Conservation (phyloP, 305 asterid species). For the Withania somnifera region DNA sequence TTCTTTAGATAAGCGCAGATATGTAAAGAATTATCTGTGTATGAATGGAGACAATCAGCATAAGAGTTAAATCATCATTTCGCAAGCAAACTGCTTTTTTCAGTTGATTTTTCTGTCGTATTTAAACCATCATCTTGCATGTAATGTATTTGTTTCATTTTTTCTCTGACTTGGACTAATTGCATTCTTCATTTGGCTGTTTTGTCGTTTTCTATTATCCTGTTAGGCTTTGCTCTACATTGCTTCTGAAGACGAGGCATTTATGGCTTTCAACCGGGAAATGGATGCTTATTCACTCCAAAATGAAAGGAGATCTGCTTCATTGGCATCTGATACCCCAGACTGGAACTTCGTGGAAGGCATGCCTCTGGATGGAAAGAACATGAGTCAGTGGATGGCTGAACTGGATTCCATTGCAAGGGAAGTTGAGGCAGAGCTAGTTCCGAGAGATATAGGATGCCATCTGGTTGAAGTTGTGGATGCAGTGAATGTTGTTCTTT, state of each 20-base stretch:
- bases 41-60: not conserved
- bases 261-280: conserved; percentile 58
- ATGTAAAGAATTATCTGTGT: not conserved
- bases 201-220: not conserved
- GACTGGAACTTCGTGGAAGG: conserved; percentile 46
- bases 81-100: not conserved
- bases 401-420: conserved; percentile 68
- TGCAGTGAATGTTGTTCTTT: conserved; percentile 72
- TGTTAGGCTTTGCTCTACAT: conserved; percentile 66
- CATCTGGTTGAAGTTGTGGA: conserved; percentile 71
- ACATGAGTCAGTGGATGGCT: conserved; percentile 54
- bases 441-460: conserved; percentile 72
- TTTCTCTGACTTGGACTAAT: not conserved
- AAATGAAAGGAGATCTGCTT: conserved; percentile 38
- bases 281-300: conserved; percentile 43
- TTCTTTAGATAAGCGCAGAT: not conserved
- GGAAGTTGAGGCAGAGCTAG: conserved; percentile 88
- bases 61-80: not conserved
- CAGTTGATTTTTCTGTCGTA: not conserved
- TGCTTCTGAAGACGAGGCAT: conserved; percentile 83
- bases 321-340: conserved; percentile 18
- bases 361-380: conserved; percentile 71
- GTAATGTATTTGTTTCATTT: not conserved
- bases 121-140: not conserved
- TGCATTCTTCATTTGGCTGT: not conserved